phyloP scores from a whole-genome alignment of 257 asterid genomes.

The Anisodus tanguticus region DNA sequence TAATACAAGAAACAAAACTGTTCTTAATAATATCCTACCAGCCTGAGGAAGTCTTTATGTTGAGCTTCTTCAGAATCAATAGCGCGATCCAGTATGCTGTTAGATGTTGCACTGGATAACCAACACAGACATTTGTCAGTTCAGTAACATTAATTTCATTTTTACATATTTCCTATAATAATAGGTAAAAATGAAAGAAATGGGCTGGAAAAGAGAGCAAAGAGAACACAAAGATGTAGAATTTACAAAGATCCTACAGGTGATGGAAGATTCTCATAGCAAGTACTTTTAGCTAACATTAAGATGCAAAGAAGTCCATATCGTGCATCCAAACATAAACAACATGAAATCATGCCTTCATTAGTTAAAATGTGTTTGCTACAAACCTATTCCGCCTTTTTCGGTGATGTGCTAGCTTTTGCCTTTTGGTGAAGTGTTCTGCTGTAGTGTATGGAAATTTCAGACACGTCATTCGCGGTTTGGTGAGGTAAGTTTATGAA shows the following conservation, averaged over 20 bases:
- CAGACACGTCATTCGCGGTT: no score
- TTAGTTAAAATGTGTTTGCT: neutral
- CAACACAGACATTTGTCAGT: constrained; percentile 27
- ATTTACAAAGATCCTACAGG: neutral
- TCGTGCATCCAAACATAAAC: no score
- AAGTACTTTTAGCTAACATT: neutral
- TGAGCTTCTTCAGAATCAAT: constrained; percentile 97
- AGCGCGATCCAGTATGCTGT: constrained; percentile 92
- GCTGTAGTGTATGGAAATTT: no score
- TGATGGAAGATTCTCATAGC: neutral
- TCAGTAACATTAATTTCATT: neutral
- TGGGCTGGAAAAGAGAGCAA: neutral
- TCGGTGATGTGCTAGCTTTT: no score
- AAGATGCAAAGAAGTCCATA: no score
- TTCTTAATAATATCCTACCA: constrained; percentile 50
- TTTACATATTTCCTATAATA: constrained; percentile 14
- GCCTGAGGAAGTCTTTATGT: constrained; percentile 91
- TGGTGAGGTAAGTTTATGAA: no score
- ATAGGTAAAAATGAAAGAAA: neutral
- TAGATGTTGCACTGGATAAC: constrained; percentile 81
- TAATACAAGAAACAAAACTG: neutral
- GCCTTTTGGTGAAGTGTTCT: no score
- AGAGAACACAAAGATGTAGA: neutral
- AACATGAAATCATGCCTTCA: neutral
- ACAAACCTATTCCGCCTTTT: no score